Conservation (phyloP, 306 rosid species). For the Alnus glutinosa region DNA sequence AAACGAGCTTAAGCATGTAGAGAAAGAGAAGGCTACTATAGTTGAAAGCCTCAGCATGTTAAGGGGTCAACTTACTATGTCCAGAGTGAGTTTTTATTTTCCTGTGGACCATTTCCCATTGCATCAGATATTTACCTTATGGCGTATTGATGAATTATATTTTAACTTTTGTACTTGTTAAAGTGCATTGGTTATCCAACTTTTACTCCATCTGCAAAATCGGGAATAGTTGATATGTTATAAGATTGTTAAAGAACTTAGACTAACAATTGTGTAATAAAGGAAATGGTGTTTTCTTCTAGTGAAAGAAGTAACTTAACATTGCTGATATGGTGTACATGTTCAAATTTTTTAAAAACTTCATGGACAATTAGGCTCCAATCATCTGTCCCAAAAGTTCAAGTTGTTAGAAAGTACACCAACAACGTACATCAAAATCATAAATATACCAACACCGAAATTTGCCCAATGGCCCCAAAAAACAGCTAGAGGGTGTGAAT, state of each 20-base stretch:
- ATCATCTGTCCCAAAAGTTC: neutral
- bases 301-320: neutral
- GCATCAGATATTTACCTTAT: neutral
- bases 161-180: neutral
- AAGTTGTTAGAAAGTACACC: neutral
- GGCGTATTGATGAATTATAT: neutral
- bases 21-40: slow-evolving; percentile 79
- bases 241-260: neutral
- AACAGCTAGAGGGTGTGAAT: too few species aligned
- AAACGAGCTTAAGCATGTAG: slow-evolving; percentile 80
- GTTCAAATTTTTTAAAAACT: neutral
- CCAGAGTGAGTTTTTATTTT: slow-evolving; percentile 62
- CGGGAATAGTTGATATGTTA: neutral
- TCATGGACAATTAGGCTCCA: neutral
- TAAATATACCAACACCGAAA: neutral
- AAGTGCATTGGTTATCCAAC: neutral
- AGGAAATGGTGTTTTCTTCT: neutral
- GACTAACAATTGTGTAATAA: neutral
- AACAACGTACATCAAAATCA: neutral
- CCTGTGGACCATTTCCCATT: slow-evolving; percentile 13
- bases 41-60: slow-evolving; percentile 73
- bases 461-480: too few species aligned
- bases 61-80: slow-evolving; percentile 81
- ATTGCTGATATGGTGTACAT: neutral
- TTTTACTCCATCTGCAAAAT: neutral